Base-by-base conservation (phyloP, 257 asterid genomes). In the Scutellaria galericulata region DNA sequence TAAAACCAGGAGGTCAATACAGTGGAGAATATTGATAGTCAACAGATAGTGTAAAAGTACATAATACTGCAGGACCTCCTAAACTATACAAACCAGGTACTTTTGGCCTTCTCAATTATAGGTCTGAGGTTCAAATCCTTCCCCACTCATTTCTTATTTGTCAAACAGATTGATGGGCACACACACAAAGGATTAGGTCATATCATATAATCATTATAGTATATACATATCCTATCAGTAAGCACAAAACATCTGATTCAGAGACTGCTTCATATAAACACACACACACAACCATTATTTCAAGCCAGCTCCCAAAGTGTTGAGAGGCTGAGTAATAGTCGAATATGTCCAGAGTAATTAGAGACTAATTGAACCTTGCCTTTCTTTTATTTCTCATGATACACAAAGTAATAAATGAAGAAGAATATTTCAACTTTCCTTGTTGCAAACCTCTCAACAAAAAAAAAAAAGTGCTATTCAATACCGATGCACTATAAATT, bases 281-380 rank as follows among this genome's bases (percentile, higher is more conserved):
- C 10, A 42, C 1, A 9, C 8, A 44, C 7, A 5, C 52, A 63
- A 31, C 65, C 37, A 31, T 9, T 7, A 60, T 7, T 3, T 59
- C 71, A 22, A 68, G 65, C 20, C 22, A 73, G 18, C 40, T 52
- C 27, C 2, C 47, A 56, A 52, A 58, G 57, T 41, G 51, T 45
- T 2, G 52, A 5, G 37, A 31, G 37, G 37, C 37, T 31, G 37
- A 31, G 37, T 31, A 31, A 31, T 1, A 31, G 4, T 31, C 37
- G 37, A 2, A 31, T 31, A 31, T 31, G 4, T 31, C 37, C 5
- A 31, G 37, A 31, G 37, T 31, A 31, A 31, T 2, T 31, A 24
- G 37, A 31, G 37, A 2, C 2, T 4, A 31, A 31, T 4, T 31
- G 3, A 31, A 31, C 37, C 37, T 31, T 31, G 37, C 37, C 2